Evolutionary conservation across 2,329 filamentous ascomycete species (phyloP), one percentile per base, ranked within the genome.

Genomic region (Emergomyces africanus): DNA sequence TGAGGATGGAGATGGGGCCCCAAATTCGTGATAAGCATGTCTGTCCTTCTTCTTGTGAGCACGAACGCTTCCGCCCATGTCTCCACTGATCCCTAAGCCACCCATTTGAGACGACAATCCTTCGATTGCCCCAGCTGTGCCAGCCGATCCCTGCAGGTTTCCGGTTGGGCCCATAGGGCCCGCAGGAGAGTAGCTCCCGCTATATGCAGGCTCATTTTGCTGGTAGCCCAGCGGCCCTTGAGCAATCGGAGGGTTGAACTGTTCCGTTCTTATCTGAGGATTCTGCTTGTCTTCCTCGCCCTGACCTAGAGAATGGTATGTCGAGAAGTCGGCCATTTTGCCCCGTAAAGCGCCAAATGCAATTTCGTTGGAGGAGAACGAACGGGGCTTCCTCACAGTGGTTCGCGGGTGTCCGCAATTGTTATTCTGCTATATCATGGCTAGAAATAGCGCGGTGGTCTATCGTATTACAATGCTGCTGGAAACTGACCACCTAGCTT

Each of bases 11-110:
- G 79, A 79, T 14, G 85, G 80, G 25, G 88, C 83, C 64, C 92
- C 89, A 57, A 97, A 83, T 44, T 84, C 86, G 72, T 97, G 92
- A 73, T 95, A 88, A 63, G 91, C 92, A 75, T 97, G 92, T 61
- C 90, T 84, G 71, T 96, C 88, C 81, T 96, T 96, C 83, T 96
- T 97, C 80, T 91, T 87, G 56, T 77, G 73, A 42, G 72, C 65
- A 71, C 84, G 75, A 56, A 70, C 65, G 57, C 67, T 70, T 59
- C 68, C 65, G 71, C 44, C 63, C 2, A 77, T 77, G 54, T 81
- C 79, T 60, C 69, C 73, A 39, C 80, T 83, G 65, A 95, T 77
- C 46, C 80, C 85, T 81, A 95, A 83, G 61, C 84, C 84, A 48
- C 86, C 85, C 86, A 95, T 87, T 72, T 95, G 90, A 59, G 84